Evolutionary conservation across 129 eudicot species (phyloP).

Genomic region (Flaveria trinervia): DNA sequence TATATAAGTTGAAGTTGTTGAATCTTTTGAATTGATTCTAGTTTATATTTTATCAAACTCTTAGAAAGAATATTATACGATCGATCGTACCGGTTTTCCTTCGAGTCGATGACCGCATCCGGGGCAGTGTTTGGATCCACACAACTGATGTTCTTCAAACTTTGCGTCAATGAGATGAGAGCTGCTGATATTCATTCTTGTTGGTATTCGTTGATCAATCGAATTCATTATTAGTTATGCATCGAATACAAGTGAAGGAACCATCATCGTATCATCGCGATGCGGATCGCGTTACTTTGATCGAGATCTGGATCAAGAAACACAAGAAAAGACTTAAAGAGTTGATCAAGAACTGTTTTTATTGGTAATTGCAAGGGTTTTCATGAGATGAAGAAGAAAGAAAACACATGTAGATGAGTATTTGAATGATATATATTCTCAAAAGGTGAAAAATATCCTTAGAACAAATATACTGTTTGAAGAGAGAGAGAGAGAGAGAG

Average conservation of each 20-base stretch:
- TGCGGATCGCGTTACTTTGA: background rate
- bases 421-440: slow-evolving; percentile 30
- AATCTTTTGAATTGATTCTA: slow-evolving; percentile 47
- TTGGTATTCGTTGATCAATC: slow-evolving; percentile 19
- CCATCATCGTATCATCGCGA: background rate
- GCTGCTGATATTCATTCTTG: slow-evolving; percentile 54
- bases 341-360: background rate
- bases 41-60: slow-evolving; percentile 35
- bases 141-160: slow-evolving; percentile 91
- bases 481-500: slow-evolving; percentile 24
- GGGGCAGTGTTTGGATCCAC: slow-evolving; percentile 98
- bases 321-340: slow-evolving; percentile 3
- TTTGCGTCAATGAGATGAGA: slow-evolving; percentile 97
- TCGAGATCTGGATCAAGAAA: slow-evolving; percentile 10
- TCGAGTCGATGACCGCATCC: slow-evolving; percentile 95
- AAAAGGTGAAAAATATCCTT: slow-evolving; percentile 36
- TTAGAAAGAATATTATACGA: slow-evolving; percentile 43
- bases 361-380: background rate
- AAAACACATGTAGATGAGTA: slow-evolving; percentile 26
- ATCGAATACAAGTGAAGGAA: slow-evolving; percentile 4
- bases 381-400: slow-evolving; percentile 17
- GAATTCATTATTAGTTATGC: slow-evolving; percentile 21
- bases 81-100: slow-evolving; percentile 80
- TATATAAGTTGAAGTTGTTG: background rate
- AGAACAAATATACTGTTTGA: slow-evolving; percentile 23